Evolutionary conservation across 768 basidiomycete genomes (phyloP).

Genomic region (Psilocybe tampanensis): DNA sequence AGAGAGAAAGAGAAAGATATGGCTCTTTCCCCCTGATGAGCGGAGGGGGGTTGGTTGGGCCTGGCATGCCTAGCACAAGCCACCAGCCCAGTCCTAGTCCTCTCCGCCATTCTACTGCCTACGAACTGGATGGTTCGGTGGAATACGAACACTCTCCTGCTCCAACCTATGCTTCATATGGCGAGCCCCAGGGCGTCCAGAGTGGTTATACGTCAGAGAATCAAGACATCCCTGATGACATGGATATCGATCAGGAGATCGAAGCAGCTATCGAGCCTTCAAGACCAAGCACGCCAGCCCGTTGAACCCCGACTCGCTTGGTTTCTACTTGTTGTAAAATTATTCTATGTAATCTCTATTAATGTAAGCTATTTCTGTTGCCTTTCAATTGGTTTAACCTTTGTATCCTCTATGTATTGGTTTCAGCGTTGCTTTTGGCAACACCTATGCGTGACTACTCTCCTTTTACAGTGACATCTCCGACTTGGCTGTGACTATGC

Average conservation of each 20-base stretch:
- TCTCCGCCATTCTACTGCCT: constrained; percentile 45
- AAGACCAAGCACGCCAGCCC: constrained; percentile 9
- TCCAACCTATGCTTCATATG: constrained; percentile 51
- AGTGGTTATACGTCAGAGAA: constrained; percentile 63
- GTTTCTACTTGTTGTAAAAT: background rate
- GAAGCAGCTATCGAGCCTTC: constrained; percentile 22
- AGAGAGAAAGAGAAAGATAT: constrained; percentile 10
- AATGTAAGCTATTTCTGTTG: background rate
- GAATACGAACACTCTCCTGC: constrained; percentile 49
- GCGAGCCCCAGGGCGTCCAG: constrained; percentile 48
- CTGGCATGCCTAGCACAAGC: constrained; percentile 5
- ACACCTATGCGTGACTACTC: too few species aligned
- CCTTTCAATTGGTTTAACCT: too few species aligned
- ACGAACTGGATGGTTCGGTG: constrained; percentile 27
- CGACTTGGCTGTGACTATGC: too few species aligned
- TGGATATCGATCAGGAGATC: constrained; percentile 33
- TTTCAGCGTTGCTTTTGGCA: too few species aligned
- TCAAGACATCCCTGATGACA: constrained; percentile 26
- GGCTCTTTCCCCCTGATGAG: background rate
- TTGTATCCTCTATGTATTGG: too few species aligned
- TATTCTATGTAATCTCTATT: background rate
- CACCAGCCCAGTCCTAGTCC: constrained; percentile 43
- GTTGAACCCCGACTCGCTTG: constrained; percentile 7
- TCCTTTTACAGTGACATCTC: too few species aligned
- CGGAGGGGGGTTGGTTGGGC: constrained; percentile 9